Conservation (phyloP, 805 yeast genomes). For the Kluyveromyces siamensis region DNA sequence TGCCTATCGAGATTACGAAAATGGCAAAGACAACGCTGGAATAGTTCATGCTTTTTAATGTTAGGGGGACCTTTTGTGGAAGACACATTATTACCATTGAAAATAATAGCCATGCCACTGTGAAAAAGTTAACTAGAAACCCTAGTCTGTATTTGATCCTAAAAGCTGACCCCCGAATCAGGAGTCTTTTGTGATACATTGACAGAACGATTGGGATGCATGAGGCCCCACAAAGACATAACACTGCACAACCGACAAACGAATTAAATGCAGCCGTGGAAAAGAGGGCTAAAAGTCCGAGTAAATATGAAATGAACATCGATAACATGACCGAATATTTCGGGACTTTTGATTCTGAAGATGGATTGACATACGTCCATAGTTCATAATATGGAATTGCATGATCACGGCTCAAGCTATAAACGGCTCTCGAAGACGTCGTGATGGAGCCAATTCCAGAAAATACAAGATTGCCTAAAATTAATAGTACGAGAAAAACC, state of each 20-base stretch:
- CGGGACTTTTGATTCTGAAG: constrained; percentile 52
- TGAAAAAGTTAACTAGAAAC: constrained; percentile 49
- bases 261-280: constrained; percentile 75
- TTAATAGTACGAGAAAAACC: constrained; percentile 53
- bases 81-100: constrained; percentile 56
- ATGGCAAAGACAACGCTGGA: constrained; percentile 54
- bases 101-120: constrained; percentile 51
- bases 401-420: constrained; percentile 74
- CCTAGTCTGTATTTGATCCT: constrained; percentile 52
- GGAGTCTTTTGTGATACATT: constrained; percentile 47
- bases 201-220: constrained; percentile 66
- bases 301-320: constrained; percentile 47
- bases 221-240: constrained; percentile 65
- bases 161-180: constrained; percentile 60
- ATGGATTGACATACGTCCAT: constrained; percentile 58
- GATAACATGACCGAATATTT: constrained; percentile 59
- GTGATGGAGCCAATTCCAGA: constrained; percentile 75
- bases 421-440: constrained; percentile 75
- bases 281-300: constrained; percentile 58
- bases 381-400: constrained; percentile 58
- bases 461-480: constrained; percentile 61
- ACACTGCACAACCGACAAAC: constrained; percentile 74
- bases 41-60: constrained; percentile 34
- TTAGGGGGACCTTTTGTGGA: constrained; percentile 57
- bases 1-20: constrained; percentile 40